Conservation (phyloP, 371 early-diverging fungal genomes). For the Rhizopus delemar region DNA sequence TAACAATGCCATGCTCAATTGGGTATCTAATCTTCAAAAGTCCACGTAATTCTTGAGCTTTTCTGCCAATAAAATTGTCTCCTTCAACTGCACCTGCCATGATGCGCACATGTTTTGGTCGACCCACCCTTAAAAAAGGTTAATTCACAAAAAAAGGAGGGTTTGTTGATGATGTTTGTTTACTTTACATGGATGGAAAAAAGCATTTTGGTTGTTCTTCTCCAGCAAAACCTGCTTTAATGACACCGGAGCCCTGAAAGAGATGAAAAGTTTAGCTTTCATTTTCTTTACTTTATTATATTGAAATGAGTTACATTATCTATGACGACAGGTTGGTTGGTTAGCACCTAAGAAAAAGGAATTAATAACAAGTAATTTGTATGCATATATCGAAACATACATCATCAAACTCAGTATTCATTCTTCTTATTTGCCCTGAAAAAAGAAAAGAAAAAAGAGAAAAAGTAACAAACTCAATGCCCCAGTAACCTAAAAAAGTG, state of each 20-base stretch:
- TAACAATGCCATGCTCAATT: slow-evolving; percentile 94
- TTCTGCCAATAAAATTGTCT: slow-evolving; percentile 89
- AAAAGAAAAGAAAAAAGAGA: slow-evolving; percentile 1
- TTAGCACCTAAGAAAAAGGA: slow-evolving; percentile 65
- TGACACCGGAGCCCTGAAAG: slow-evolving; percentile 91
- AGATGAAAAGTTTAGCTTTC: slow-evolving; percentile 10
- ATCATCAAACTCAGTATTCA: slow-evolving; percentile 58
- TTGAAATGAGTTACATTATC: slow-evolving; percentile 55
- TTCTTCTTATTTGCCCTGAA: slow-evolving; percentile 14
- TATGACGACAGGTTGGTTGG: slow-evolving; percentile 87
- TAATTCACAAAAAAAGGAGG: not conserved
- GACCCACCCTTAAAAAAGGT: slow-evolving; percentile 72
- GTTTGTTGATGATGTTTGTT: not conserved
- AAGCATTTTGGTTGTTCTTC: slow-evolving; percentile 92
- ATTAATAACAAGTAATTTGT: not conserved
- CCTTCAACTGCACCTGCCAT: slow-evolving; percentile 98
- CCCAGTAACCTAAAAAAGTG: no score
- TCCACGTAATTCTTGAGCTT: slow-evolving; percentile 93
- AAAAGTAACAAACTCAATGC: no score
- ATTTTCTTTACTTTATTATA: no score
- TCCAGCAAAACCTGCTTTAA: slow-evolving; percentile 98
- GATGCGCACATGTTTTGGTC: slow-evolving; percentile 91
- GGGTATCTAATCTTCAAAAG: slow-evolving; percentile 91
- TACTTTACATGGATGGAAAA: slow-evolving; percentile 80
- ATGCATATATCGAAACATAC: slow-evolving; percentile 16